Evolutionary conservation across 1,139 yeast species (phyloP).

Genomic region (Keqinozyma sinolaborantium): DNA sequence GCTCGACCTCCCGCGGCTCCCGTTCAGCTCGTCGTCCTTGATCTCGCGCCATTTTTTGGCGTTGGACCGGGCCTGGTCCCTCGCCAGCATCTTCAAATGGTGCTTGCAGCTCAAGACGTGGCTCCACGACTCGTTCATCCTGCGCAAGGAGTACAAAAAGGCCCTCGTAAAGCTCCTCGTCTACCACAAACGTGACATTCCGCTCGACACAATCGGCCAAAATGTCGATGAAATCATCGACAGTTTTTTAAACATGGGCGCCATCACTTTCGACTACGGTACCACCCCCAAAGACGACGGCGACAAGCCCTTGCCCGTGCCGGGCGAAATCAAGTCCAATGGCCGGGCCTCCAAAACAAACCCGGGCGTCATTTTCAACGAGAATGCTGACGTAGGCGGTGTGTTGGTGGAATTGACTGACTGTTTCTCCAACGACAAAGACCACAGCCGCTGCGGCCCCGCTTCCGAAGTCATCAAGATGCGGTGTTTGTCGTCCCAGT

Average conservation of each 20-base stretch:
- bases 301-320: slow-evolving; percentile 11
- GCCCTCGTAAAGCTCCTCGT: slow-evolving; percentile 52
- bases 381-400: slow-evolving; percentile 24
- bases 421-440: slow-evolving; percentile 33
- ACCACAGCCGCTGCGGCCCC: slow-evolving; percentile 15
- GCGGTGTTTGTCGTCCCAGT: slow-evolving; percentile 37
- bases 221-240: slow-evolving; percentile 51
- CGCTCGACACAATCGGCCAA: slow-evolving; percentile 54
- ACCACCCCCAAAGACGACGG: slow-evolving; percentile 13
- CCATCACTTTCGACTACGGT: slow-evolving; percentile 26
- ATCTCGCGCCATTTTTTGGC: slow-evolving; percentile 43
- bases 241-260: slow-evolving; percentile 43
- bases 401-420: slow-evolving; percentile 34
- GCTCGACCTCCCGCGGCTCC: slow-evolving; percentile 52
- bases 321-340: slow-evolving; percentile 7
- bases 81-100: slow-evolving; percentile 42
- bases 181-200: slow-evolving; percentile 47
- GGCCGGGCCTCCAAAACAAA: slow-evolving; percentile 11
- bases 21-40: slow-evolving; percentile 50
- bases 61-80: slow-evolving; percentile 39
- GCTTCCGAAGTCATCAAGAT: slow-evolving; percentile 10
- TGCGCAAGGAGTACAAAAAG: slow-evolving; percentile 47
- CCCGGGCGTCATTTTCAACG: slow-evolving; percentile 21
- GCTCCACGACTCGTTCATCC: slow-evolving; percentile 50
- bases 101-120: slow-evolving; percentile 47